Base-by-base conservation (phyloP, 306 rosid genomes). In the Rosa lucieae region DNA sequence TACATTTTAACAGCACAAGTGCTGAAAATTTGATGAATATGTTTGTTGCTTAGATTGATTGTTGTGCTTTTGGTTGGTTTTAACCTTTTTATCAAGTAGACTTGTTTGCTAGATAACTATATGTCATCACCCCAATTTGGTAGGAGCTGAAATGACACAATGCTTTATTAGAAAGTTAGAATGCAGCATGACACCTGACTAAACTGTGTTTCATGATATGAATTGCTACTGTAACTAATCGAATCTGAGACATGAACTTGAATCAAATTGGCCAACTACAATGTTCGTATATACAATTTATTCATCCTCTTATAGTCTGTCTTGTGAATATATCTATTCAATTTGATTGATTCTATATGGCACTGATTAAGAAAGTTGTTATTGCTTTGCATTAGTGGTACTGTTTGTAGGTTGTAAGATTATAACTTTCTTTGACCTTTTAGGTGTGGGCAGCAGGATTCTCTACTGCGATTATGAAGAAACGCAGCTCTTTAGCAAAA, bases 371-470 rank as follows among this genome's bases (percentile, higher is more conserved):
- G 6, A 10, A 53, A 53, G 44, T 17, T 29, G 32, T 72, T 67
- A n/a, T n/a, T 26, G 13, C 32, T 55, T 37, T 21, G 32, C 21
- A 47, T 73, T 42, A 43, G 32, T 42, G 12, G 20, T 37, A 18
- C 23, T 26, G 8, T 55, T 35, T 59, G 46, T 21, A 47, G 20
- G 18, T 32, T 10, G n/a, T 49, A 37, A 53, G 21, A 40, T 48
- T 3, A 12, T 62, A 10, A 73, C 32, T 42, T 69, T 62, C 18
- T 61, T 53, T 75, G 6, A 78, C 61, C 72, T 37, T 75, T 43
- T 83, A 95, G 99, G 97, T 95, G 71, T 95, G 96, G 97, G 97
- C 99, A 72, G 96, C 97, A 2, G 99, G 99, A 56, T 95, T 95
- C 79, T 82, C 90, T 74, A 86, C 92, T 0, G 99, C 97, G 29